Base-by-base conservation (phyloP, 352 stramenopile species). In the Detonula confervacea region DNA sequence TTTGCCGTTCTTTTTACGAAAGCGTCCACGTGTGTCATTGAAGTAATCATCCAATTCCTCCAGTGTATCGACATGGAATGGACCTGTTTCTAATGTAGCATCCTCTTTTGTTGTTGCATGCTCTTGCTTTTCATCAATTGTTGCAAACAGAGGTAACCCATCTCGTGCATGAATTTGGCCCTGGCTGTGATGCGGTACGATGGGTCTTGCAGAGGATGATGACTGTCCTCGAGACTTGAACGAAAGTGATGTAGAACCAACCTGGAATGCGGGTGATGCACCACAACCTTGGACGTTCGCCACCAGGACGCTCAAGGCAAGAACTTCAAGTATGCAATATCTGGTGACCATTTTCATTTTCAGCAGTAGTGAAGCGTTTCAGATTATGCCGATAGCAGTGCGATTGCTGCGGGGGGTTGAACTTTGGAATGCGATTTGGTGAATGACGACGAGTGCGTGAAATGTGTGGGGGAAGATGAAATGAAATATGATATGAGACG, bases 41-140 rank as follows among this genome's bases (percentile, higher is more conserved):
- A 82, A 89, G 62, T 90, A 93, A 30, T 80, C 24, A 61, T 91
- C 64, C 8, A 93, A 52, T 9, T 91, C 84, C n/a, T 73, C 22
- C 1, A 84, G 16, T 18, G 73, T 88, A 22, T 42, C 77, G 12
- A 88, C 56, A 29, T 67, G 20, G 25, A 60, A 77, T 22, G 57
- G 47, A 18, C 57, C 57, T 30, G 14, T 0, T 54, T 67, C 65
- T 14, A 39, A 37, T 9, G 20, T 6, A 9, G 51, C n/a, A 11
- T 44, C 52, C 8, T 59, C 24, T 79, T 71, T 70, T 24, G 54
- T 51, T 51, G 37, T 47, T 33, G 16, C 35, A 20, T 55, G 30
- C 24, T 70, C 61, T 55, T 24, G 14, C 22, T 55, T 55, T 55
- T 25, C 46, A 55, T 55, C 18, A 27, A 55, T 24, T 55, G 46